Conservation (phyloP, 1,284 basidiomycete species). For the Sphaerobolus stellatus region DNA sequence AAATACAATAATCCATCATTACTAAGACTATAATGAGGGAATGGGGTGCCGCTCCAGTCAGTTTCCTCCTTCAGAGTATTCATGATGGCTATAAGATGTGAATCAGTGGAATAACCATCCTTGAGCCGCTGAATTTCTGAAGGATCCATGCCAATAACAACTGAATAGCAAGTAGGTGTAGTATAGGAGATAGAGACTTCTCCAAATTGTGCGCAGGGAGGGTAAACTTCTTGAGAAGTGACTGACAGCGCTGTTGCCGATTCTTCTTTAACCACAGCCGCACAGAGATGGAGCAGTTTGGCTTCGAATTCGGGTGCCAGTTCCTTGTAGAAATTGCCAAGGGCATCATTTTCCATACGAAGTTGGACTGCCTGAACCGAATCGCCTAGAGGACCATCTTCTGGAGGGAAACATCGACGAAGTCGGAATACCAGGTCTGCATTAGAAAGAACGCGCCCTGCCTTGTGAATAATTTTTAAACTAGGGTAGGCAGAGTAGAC, state of each 20-base stretch:
- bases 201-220: background rate
- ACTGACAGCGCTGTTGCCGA: background rate
- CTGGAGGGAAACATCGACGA: background rate
- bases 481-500: constrained; percentile 23
- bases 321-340: background rate
- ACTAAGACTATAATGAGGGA: background rate
- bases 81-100: background rate
- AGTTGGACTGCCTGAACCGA: background rate
- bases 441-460: constrained; percentile 23
- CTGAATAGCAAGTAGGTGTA: background rate
- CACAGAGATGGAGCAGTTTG: background rate
- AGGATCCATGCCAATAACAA: background rate
- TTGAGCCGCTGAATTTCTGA: background rate
- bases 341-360: background rate
- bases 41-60: background rate
- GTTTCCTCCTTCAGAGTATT: background rate
- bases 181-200: background rate
- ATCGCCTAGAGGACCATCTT: background rate
- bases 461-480: constrained; percentile 21
- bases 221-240: background rate
- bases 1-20: constrained; percentile 11
- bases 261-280: background rate
- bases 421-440: constrained; percentile 24
- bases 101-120: background rate
- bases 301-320: background rate